phyloP scores from a whole-genome alignment of 164 flowering plant species.

The Vitis amurensis region DNA sequence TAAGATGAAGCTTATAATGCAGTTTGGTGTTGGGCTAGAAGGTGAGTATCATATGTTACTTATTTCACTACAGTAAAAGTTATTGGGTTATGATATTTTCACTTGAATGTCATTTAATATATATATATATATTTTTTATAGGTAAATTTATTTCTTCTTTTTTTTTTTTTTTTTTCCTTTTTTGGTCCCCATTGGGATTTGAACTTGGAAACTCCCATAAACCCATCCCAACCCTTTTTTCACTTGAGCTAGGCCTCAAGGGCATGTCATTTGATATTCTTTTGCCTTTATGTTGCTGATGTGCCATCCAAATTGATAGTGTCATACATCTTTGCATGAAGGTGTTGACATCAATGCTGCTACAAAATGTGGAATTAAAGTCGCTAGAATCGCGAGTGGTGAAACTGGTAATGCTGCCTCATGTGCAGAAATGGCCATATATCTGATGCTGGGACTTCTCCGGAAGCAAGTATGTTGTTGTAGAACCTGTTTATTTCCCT shows the following conservation, averaged over 20 bases:
- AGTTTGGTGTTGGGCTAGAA: constrained; percentile 92
- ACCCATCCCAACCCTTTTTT: too few species aligned
- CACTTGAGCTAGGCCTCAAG: too few species aligned
- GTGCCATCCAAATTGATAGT: constrained; percentile 5
- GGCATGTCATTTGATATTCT: too few species aligned
- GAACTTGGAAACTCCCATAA: too few species aligned
- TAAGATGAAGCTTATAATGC: constrained; percentile 82
- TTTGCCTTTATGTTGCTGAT: too few species aligned
- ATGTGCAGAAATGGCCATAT: constrained; percentile 96
- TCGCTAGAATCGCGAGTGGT: constrained; percentile 77
- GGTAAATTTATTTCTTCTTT: not conserved
- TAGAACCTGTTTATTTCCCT: not conserved
- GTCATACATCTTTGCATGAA: constrained; percentile 21
- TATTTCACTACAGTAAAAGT: not conserved
- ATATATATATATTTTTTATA: too few species aligned
- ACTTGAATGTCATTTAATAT: not conserved
- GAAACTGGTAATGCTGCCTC: constrained; percentile 80
- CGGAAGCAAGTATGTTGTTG: constrained; percentile 59
- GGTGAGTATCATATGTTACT: constrained; percentile 31
- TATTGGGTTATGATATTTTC: not conserved
- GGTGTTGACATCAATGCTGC: constrained; percentile 90
- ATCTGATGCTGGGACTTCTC: constrained; percentile 84
- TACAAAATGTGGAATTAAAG: constrained; percentile 73
- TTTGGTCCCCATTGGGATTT: too few species aligned
- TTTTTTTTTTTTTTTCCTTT: not conserved